A percentile compares a stretch with the other conserved stretches of the same genome.
These are phyloP conservation scores for Gryganskiella cystojenkinii DNA, from an alignment of 192 early-diverging fungal genomes.

Conservation along the genomic window DNA sequence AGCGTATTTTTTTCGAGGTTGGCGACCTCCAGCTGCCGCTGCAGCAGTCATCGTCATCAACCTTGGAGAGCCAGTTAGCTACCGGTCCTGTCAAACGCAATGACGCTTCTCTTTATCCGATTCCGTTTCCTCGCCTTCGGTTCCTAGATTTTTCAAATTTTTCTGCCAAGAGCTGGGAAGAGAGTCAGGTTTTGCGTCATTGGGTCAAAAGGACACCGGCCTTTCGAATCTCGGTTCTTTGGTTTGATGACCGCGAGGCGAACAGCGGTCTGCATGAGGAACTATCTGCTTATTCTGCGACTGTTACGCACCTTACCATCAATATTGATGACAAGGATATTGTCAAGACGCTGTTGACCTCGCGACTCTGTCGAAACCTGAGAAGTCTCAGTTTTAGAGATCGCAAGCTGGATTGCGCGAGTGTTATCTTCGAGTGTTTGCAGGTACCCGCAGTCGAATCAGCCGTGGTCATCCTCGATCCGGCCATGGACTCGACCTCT, in stretches of 20 bases:
- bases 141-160: neutral
- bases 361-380: slow-evolving; percentile 3
- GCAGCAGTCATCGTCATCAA: neutral
- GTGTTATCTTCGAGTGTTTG: neutral
- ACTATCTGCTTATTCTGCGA: neutral
- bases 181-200: neutral
- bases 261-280: neutral
- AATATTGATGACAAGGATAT: neutral
- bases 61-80: neutral
- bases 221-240: neutral
- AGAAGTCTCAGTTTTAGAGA: neutral
- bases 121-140: neutral
- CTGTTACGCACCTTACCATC: neutral
- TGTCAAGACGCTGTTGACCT: neutral
- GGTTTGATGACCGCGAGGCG: neutral
- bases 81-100: neutral
- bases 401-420: neutral
- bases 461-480: neutral
- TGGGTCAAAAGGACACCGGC: slow-evolving; percentile 1
- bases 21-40: neutral
- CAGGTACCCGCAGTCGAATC: neutral
- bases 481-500: too few relatives aligned
- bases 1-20: neutral
- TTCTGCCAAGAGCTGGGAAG: neutral
- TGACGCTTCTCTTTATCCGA: neutral